Percentiles rank a stretch among this genome's conserved stretches.
These are phyloP conservation scores for Noccaea caerulescens DNA, from an alignment of 345 rosid species.

Conservation along the genomic window DNA sequence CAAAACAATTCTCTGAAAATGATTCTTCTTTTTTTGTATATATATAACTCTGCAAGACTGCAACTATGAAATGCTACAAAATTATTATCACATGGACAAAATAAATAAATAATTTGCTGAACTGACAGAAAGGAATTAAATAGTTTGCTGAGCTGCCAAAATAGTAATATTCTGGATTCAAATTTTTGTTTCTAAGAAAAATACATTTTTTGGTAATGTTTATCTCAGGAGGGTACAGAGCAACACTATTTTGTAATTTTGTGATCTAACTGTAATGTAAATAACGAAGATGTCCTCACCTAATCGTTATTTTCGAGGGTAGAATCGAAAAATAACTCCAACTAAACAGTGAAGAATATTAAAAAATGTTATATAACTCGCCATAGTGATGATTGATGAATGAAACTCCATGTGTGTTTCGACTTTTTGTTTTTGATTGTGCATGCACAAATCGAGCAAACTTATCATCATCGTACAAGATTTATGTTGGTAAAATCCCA, in stretches of 20 bases:
- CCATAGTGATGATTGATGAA: neutral
- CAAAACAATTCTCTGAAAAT: conserved; percentile 17
- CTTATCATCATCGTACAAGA: conserved; percentile 2
- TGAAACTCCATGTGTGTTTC: neutral
- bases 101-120: conserved; percentile 23
- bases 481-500: conserved; percentile 1
- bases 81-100: conserved; percentile 41
- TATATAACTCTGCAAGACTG: neutral
- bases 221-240: conserved; percentile 30
- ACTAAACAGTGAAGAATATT: neutral
- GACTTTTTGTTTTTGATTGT: neutral
- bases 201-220: conserved; percentile 18
- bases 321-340: neutral
- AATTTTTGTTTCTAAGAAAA: neutral
- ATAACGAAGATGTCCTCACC: conserved; percentile 31
- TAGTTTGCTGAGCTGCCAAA: conserved; percentile 37
- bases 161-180: conserved; percentile 29
- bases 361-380: neutral
- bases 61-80: conserved; percentile 26
- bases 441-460: conserved; percentile 20
- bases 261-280: neutral
- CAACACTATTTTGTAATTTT: conserved; percentile 33
- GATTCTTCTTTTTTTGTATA: neutral
- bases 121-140: conserved; percentile 35
- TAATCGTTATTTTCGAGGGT: conserved; percentile 25